A percentile compares a stretch with the other conserved stretches of the same genome.
Conservation (phyloP, 257 asterid genomes). For the Cordia subcordata region DNA sequence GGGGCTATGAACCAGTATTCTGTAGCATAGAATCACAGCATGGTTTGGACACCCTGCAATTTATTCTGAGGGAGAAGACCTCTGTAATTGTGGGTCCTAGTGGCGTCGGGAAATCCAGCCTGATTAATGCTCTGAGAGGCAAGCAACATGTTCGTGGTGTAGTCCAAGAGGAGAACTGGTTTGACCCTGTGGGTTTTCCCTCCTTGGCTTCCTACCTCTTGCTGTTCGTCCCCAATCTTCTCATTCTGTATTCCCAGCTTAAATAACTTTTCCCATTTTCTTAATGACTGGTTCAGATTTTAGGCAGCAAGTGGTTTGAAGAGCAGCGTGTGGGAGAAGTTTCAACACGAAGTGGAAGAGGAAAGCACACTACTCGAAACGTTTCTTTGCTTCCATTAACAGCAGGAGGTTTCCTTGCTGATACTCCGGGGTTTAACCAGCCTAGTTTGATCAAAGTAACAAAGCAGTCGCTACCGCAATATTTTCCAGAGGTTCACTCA, state of each 20-base stretch:
- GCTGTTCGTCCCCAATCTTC: neutral
- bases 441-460: conserved; percentile 90
- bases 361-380: conserved; percentile 85
- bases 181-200: conserved; percentile 52
- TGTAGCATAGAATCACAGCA: conserved; percentile 70
- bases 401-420: conserved; percentile 78
- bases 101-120: conserved; percentile 96
- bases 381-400: conserved; percentile 82
- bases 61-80: conserved; percentile 71
- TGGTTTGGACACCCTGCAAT: conserved; percentile 75
- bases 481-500: conserved; percentile 78
- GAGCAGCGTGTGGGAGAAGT: conserved; percentile 97
- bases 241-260: conserved; percentile 8
- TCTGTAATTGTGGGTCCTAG: conserved; percentile 94
- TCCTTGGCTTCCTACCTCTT: conserved; percentile 2
- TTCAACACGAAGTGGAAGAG: conserved; percentile 89
- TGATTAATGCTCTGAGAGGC: conserved; percentile 81
- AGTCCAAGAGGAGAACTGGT: conserved; percentile 45
- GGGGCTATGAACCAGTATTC: conserved; percentile 86
- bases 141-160: conserved; percentile 31
- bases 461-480: conserved; percentile 63
- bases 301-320: conserved; percentile 84
- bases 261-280: conserved; percentile 4
- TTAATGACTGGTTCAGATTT: conserved; percentile 35
- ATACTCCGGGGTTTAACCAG: conserved; percentile 92